Evolutionary conservation across 192 early-diverging fungal genomes (phyloP).

Genomic region (Gamsiella multidivaricata): DNA sequence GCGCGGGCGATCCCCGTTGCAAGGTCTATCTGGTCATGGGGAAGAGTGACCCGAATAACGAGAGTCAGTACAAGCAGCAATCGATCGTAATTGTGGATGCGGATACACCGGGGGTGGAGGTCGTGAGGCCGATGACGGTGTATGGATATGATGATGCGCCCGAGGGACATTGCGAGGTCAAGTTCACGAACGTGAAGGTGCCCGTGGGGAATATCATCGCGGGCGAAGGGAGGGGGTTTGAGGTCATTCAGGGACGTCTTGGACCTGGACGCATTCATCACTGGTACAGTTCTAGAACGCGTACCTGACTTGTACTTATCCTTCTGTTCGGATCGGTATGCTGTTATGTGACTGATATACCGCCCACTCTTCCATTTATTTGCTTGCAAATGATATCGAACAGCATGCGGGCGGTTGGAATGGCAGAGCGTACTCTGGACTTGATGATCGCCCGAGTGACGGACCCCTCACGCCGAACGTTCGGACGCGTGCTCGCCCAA

Average conservation of each 20-base stretch:
- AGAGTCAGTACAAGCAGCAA: conserved; percentile 86
- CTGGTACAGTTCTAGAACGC: conserved; percentile 60
- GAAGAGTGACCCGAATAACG: conserved; percentile 77
- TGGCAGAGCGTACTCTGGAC: conserved; percentile 92
- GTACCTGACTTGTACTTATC: no score
- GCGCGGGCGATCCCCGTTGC: conserved; percentile 94
- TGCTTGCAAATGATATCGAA: not conserved
- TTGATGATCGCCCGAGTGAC: conserved; percentile 86
- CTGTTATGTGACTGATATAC: no score
- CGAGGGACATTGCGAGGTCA: conserved; percentile 95
- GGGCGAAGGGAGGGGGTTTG: conserved; percentile 98
- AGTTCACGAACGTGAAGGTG: conserved; percentile 90
- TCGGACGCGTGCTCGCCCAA: conserved; percentile 85
- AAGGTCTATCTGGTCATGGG: conserved; percentile 94
- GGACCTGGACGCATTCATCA: conserved; percentile 99
- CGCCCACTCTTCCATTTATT: no score
- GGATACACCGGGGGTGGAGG: conserved; percentile 81
- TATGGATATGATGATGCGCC: conserved; percentile 98
- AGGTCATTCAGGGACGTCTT: conserved; percentile 96
- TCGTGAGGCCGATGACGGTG: conserved; percentile 87
- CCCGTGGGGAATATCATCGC: conserved; percentile 89
- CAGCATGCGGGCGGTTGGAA: conserved; percentile 92
- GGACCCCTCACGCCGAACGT: conserved; percentile 80
- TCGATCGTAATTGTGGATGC: conserved; percentile 90
- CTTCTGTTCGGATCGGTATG: no score